Evolutionary conservation across 805 yeast genomes (phyloP), one percentile per base, ranked within the genome.

Genomic region (Teunomyces gatunensis): DNA sequence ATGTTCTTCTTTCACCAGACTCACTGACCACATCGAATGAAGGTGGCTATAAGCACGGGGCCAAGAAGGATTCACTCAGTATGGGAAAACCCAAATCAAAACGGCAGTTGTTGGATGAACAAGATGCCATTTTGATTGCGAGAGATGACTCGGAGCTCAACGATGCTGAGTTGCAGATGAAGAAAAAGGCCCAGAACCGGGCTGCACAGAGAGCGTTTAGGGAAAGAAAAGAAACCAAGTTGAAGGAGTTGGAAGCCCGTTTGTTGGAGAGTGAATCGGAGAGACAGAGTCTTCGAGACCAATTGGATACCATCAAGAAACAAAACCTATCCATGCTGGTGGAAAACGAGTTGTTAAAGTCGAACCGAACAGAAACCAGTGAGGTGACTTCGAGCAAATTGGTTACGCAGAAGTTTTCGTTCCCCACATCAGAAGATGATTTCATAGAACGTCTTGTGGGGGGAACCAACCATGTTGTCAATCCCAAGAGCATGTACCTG

Each of bases 121-220:
- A 59, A 42, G 77, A 72, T 52, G 67, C 71, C 28, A 56, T 60
- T 33, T 57, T 71, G 30, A 61, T 72, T 34, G 57, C 69, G 18
- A 59, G 51, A 47, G 77, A 71, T 50, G 77, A 71, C 47, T 55
- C 69, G 4, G 67, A 67, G 35, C 57, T 73, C 39, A 61, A 59
- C 9, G 75, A 71, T 47, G 67, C 63, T 17, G 73, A 81, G 50
- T 56, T 79, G 5, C 75, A 74, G 15, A 69, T 76, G 52, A 82
- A 80, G 61, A 77, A 87, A 45, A 86, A 83, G 59, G 89, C 89
- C 2, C 94, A 85, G 61, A 87, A 88, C 60, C 73, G 96, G 57
- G 91, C 91, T 9, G 96, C 96, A 1, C 96, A 89, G 67, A 73
- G 90, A 54, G 96, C 96, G 2, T 89, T 87, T 65, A 72, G 96